phyloP scores from a whole-genome alignment of 306 rosid species.

The Oemleria cerasiformis region DNA sequence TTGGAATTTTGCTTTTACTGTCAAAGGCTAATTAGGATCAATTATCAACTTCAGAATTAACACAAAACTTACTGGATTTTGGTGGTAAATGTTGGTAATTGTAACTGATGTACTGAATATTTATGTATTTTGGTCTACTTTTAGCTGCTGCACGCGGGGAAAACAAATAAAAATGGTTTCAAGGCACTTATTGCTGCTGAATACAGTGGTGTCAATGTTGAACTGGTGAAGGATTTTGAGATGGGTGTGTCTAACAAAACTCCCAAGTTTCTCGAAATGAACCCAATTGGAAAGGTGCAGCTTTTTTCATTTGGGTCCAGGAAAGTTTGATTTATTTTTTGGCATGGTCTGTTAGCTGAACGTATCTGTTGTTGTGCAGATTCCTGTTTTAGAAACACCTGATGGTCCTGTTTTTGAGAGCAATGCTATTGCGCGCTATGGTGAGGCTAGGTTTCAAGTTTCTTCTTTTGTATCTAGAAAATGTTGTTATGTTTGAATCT shows the following conservation, averaged over 20 bases:
- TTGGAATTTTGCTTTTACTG: not conserved
- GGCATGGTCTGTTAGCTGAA: slow-evolving; percentile 1
- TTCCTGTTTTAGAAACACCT: slow-evolving; percentile 74
- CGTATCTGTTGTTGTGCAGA: slow-evolving; percentile 30
- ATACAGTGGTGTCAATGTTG: slow-evolving; percentile 53
- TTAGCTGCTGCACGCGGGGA: slow-evolving; percentile 54
- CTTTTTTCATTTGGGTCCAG: not conserved
- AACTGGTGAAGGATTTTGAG: slow-evolving; percentile 44
- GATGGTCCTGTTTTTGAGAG: slow-evolving; percentile 75
- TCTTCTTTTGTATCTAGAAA: not conserved
- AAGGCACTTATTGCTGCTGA: slow-evolving; percentile 71
- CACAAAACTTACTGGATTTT: not conserved
- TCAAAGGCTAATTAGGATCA: not conserved
- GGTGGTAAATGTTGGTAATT: not conserved
- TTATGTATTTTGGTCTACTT: slow-evolving; percentile 1
- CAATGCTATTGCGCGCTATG: slow-evolving; percentile 81
- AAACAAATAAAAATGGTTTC: slow-evolving; percentile 47
- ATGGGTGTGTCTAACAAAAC: slow-evolving; percentile 72
- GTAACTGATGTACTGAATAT: not conserved
- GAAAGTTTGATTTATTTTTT: not conserved
- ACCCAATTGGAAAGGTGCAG: slow-evolving; percentile 72
- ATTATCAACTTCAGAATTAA: not conserved
- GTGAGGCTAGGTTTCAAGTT: slow-evolving; percentile 28
- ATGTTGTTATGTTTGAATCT: not conserved
- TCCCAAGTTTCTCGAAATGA: slow-evolving; percentile 66